These are phyloP conservation scores for Trichomonas gallinae DNA, from an alignment of 208 protist species.

Conservation along the genomic window DNA sequence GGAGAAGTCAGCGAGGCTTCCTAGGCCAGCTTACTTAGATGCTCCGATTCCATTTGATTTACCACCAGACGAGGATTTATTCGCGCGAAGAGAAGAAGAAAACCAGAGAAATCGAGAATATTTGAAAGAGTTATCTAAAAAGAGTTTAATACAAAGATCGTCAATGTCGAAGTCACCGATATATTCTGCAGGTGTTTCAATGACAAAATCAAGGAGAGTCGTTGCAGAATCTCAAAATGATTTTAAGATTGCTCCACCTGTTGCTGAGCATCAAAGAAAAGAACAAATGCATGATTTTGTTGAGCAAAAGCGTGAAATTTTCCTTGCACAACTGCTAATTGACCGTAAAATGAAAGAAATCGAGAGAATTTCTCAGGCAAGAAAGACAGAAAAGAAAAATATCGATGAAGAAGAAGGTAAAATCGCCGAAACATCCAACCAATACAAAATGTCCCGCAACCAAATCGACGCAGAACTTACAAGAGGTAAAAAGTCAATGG, in stretches of 20 bases:
- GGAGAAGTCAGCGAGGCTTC: neutral
- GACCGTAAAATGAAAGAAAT: slow-evolving; percentile 18
- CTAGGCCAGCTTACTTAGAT: neutral
- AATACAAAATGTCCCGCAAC: neutral
- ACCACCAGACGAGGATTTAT: neutral
- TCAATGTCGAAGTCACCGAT: neutral
- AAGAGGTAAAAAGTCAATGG: neutral
- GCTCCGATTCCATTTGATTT: neutral
- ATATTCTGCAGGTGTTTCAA: neutral
- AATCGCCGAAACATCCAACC: slow-evolving; percentile 5
- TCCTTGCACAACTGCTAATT: neutral
- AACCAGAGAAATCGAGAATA: neutral
- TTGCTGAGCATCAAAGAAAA: neutral
- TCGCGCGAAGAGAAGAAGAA: neutral
- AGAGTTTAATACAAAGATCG: neutral
- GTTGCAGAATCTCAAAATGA: neutral
- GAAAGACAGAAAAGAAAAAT: slow-evolving; percentile 21
- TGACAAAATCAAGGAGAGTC: neutral
- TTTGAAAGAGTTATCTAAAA: neutral
- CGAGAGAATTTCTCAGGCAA: neutral
- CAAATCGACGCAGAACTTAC: slow-evolving; percentile 10
- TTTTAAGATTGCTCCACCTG: neutral
- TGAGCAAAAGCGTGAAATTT: neutral
- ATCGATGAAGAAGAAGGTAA: slow-evolving; percentile 10
- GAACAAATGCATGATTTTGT: slow-evolving; percentile 14